Percentiles rank a stretch among this genome's conserved stretches.
phyloP scores from a whole-genome alignment of 371 early-diverging fungal species.

The Circinella umbellata region DNA sequence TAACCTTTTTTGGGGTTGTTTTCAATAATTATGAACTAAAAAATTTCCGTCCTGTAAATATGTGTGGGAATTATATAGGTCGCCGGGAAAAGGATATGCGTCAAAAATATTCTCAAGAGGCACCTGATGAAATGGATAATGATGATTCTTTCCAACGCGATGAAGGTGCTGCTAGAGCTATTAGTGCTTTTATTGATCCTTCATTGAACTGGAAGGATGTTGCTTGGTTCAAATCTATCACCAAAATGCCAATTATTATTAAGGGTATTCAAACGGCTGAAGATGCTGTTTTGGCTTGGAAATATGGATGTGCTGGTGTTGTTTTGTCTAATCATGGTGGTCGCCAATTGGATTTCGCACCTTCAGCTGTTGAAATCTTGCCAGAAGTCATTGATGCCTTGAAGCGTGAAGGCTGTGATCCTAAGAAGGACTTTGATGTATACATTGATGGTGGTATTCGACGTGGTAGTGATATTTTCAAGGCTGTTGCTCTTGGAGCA shows the following conservation, averaged over 20 bases:
- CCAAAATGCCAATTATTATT: conserved; percentile 85
- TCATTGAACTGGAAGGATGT: conserved; percentile 87
- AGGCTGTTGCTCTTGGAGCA: conserved; percentile 95
- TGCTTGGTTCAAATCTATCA: conserved; percentile 83
- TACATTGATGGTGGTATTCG: conserved; percentile 94
- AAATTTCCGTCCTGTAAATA: not conserved
- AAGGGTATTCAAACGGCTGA: conserved; percentile 86
- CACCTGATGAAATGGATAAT: conserved; percentile 40
- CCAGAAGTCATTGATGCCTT: conserved; percentile 82
- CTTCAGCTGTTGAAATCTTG: conserved; percentile 80
- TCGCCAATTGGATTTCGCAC: conserved; percentile 88
- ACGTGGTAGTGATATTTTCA: conserved; percentile 89
- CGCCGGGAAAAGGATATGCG: conserved; percentile 92
- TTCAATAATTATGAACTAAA: not conserved
- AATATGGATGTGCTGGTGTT: conserved; percentile 80
- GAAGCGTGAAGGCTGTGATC: conserved; percentile 45
- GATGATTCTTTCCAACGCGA: conserved; percentile 35
- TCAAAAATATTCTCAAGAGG: conserved; percentile 57
- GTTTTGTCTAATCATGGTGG: conserved; percentile 97
- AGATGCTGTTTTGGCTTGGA: conserved; percentile 88
- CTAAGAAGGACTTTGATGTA: conserved; percentile 70
- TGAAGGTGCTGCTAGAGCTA: conserved; percentile 78
- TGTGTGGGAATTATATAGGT: conserved; percentile 47
- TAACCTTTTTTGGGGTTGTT: too few species aligned
- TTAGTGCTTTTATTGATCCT: conserved; percentile 79